phyloP scores from a whole-genome alignment of 208 protist genomes.

The Kentomonas sorsogonicus region DNA sequence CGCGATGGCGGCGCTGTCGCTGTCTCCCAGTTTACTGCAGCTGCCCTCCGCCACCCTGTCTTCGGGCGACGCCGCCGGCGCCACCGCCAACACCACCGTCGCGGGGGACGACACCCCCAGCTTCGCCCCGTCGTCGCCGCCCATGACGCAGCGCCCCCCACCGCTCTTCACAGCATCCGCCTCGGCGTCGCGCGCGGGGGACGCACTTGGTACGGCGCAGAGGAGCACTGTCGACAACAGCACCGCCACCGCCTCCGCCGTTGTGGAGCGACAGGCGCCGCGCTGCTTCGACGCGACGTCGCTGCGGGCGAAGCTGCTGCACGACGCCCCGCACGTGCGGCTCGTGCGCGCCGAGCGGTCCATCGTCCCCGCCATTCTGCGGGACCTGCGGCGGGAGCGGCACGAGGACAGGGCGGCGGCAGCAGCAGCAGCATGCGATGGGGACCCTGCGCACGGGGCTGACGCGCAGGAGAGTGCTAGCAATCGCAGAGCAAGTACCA shows the following conservation, averaged over 20 bases:
- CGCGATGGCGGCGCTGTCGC: neutral
- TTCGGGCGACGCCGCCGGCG: neutral
- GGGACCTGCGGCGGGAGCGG: neutral
- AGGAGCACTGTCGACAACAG: too few relatives aligned
- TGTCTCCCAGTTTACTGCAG: neutral
- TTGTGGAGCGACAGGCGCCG: neutral
- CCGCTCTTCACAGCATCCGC: too few relatives aligned
- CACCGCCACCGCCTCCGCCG: slow-evolving; percentile 9
- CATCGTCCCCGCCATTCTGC: neutral
- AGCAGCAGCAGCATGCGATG: too few relatives aligned
- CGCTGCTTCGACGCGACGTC: slow-evolving; percentile 61
- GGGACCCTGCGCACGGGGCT: too few relatives aligned
- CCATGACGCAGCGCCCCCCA: neutral
- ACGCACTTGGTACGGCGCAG: too few relatives aligned
- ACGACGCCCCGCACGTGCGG: slow-evolving; percentile 43
- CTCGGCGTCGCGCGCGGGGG: too few relatives aligned
- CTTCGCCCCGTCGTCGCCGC: neutral
- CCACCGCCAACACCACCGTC: neutral
- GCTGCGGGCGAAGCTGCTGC: slow-evolving; percentile 57
- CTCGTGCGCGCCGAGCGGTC: slow-evolving; percentile 20
- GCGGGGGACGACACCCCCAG: too few relatives aligned
- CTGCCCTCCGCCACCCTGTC: neutral
- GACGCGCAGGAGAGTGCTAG: too few relatives aligned
- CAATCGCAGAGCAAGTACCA: too few relatives aligned
- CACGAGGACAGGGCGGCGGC: neutral